Percentiles rank a stretch among this genome's conserved stretches.
Conservation (phyloP, 352 stramenopile species). For the Aphanomyces euteiches region DNA sequence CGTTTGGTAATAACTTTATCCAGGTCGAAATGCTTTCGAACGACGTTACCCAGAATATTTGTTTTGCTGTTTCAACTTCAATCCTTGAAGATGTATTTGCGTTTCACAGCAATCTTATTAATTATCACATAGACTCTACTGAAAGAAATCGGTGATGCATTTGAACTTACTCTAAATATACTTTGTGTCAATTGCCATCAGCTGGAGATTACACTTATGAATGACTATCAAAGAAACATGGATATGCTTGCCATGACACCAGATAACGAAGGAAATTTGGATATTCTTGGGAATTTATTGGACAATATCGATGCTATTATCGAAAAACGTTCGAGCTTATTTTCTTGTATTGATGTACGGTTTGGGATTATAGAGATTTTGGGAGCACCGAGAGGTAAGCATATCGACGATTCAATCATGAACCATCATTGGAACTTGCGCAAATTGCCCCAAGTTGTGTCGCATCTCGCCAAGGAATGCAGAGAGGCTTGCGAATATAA, state of each 20-base stretch:
- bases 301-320: background rate
- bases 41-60: background rate
- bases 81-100: constrained; percentile 6
- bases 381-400: background rate
- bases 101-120: constrained; percentile 3
- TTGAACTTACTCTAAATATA: background rate
- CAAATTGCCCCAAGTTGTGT: background rate
- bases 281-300: constrained; percentile 19
- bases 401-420: background rate
- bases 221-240: background rate
- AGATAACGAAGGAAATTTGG: constrained; percentile 11
- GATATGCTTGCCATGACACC: background rate
- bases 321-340: background rate
- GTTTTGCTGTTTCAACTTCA: background rate
- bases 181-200: constrained; percentile 16
- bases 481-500: constrained; percentile 8
- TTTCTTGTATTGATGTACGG: background rate
- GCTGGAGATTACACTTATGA: background rate
- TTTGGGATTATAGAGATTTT: background rate
- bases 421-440: constrained; percentile 14
- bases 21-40: background rate
- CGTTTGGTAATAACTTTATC: constrained; percentile 6
- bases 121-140: background rate
- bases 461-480: background rate
- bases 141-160: background rate